Percentiles rank a stretch among this genome's conserved stretches.
Evolutionary conservation across 148 eudicot genomes (phyloP).

Genomic region (Fagopyrum homotropicum): DNA sequence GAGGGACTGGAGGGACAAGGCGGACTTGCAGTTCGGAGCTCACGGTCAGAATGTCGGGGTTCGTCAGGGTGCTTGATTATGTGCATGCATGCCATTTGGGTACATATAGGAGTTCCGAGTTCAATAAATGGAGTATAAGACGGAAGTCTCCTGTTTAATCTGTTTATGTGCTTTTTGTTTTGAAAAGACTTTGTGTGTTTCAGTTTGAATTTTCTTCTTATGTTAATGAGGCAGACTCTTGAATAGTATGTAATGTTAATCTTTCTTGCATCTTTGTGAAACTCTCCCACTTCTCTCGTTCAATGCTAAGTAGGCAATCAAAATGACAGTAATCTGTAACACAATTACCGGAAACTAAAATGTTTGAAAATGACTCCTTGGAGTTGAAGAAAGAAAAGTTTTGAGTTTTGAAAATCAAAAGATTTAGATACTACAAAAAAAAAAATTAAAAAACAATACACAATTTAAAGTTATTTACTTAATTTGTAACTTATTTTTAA

Average conservation of each 20-base stretch:
- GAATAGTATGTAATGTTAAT: neutral
- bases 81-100: neutral
- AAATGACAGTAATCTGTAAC: too few species aligned
- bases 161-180: neutral
- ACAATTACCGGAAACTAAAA: too few species aligned
- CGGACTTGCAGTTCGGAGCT: constrained; percentile 1
- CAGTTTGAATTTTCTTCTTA: neutral
- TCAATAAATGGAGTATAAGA: neutral
- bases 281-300: too few species aligned
- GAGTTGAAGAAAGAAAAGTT: too few species aligned
- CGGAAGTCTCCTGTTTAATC: neutral
- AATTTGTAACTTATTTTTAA: too few species aligned
- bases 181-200: too few species aligned
- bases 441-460: too few species aligned
- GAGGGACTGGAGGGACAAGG: constrained; percentile 1
- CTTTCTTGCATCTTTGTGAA: neutral
- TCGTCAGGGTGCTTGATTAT: neutral
- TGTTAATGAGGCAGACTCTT: neutral
- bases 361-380: too few species aligned
- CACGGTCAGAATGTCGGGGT: neutral
- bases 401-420: too few species aligned
- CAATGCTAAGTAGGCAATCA: too few species aligned
- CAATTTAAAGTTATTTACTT: too few species aligned
- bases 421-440: too few species aligned
- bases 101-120: neutral